Conservation (phyloP, 2,329 filamentous ascomycete genomes). For the Epichloe glyceriae region DNA sequence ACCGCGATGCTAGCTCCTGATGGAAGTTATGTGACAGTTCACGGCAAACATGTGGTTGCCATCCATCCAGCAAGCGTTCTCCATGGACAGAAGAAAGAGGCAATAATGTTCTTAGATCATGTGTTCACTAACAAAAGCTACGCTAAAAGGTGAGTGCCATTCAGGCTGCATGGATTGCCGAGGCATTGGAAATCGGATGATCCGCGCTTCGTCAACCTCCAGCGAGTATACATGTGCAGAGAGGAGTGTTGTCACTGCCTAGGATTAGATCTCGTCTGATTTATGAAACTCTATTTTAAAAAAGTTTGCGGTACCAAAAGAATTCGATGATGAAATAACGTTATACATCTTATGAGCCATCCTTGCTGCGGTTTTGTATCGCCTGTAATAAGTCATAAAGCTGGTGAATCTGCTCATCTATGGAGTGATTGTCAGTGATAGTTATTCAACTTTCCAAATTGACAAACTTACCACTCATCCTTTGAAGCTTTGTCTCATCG, state of each 20-base stretch:
- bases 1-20: slow-evolving; percentile 49
- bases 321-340: neutral
- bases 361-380: slow-evolving; percentile 37
- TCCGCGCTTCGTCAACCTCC: neutral
- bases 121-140: slow-evolving; percentile 56
- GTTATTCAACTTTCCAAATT: no score
- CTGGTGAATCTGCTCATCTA: slow-evolving; percentile 87
- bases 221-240: neutral
- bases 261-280: neutral
- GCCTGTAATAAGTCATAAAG: slow-evolving; percentile 88
- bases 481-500: slow-evolving; percentile 71
- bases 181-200: slow-evolving; percentile 25
- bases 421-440: neutral
- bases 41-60: slow-evolving; percentile 46
- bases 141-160: slow-evolving; percentile 52
- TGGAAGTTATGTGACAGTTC: slow-evolving; percentile 45
- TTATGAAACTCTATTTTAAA: neutral
- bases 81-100: slow-evolving; percentile 49
- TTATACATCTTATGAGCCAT: slow-evolving; percentile 16
- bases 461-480: slow-evolving; percentile 69
- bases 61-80: slow-evolving; percentile 52
- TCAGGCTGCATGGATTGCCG: slow-evolving; percentile 45
- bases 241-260: neutral
- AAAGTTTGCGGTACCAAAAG: neutral
- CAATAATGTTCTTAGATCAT: slow-evolving; percentile 56